Conservation (phyloP, 805 yeast genomes). For the Wickerhamiella shivajii region DNA sequence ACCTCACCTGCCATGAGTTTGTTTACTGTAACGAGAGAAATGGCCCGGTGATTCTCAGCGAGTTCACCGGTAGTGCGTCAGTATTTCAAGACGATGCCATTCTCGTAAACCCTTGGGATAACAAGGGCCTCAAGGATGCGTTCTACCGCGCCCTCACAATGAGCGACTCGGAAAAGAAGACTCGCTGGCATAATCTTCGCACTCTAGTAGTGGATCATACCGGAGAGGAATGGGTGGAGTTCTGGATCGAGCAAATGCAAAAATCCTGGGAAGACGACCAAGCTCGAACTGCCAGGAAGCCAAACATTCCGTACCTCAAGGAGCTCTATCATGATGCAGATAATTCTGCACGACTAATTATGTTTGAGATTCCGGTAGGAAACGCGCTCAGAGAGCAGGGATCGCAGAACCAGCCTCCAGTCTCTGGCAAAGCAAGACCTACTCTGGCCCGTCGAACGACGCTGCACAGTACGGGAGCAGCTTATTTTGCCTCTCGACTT, state of each 20-base stretch:
- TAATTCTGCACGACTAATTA: slow-evolving; percentile 18
- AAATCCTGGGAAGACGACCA: slow-evolving; percentile 37
- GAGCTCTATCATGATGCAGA: slow-evolving; percentile 21
- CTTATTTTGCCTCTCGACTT: slow-evolving; percentile 16
- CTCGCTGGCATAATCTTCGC: slow-evolving; percentile 48
- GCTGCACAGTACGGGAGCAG: slow-evolving; percentile 2
- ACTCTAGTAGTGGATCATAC: slow-evolving; percentile 51
- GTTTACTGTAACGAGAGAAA: slow-evolving; percentile 47
- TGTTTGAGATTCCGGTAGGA: slow-evolving; percentile 6
- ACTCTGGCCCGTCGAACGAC: slow-evolving; percentile 3
- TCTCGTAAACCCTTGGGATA: slow-evolving; percentile 85
- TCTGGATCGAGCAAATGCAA: slow-evolving; percentile 40
- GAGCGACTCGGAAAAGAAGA: slow-evolving; percentile 39
- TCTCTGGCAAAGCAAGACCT: background rate
- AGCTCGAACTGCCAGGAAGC: slow-evolving; percentile 21
- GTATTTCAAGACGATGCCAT: slow-evolving; percentile 54
- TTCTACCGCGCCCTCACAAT: slow-evolving; percentile 54
- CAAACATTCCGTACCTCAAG: slow-evolving; percentile 10
- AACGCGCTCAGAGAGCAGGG: background rate
- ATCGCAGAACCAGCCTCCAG: background rate
- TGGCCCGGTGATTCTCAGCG: slow-evolving; percentile 76
- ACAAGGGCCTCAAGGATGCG: slow-evolving; percentile 44
- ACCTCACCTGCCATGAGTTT: slow-evolving; percentile 89
- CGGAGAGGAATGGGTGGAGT: slow-evolving; percentile 57
- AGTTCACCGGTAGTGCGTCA: slow-evolving; percentile 88